Base-by-base conservation (phyloP, 2,329 filamentous ascomycete species). In the Phoma sp. region DNA sequence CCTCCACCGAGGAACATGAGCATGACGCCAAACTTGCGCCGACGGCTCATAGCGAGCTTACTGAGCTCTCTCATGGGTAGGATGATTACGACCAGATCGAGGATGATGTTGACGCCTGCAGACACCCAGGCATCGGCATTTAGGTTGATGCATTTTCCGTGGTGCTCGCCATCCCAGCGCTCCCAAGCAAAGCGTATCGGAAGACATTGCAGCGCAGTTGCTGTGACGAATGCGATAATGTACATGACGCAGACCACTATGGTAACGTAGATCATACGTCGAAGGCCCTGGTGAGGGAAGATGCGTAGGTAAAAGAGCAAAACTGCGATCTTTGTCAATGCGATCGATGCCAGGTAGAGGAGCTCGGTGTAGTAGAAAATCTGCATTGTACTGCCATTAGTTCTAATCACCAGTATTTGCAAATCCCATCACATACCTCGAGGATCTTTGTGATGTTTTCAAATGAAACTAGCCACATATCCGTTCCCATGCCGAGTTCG, bases 381-480 rank as follows among this genome's bases (percentile, higher is more conserved):
- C 27, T 29, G 27, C 3, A 29, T 29, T 10, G 10, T 12, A 29
- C 9, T 4, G 8, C 8, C 27, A 12, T 29, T 10, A 29, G 27
- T 29, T 12, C 4, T 1, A 12, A 10, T 29, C 3, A 9, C 10
- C 10, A 10, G 27, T 10, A 29, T 12, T 29, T 10, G 8, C 8
- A 29, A 29, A 1, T 71, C 10, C 7, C 6, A 35, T 22, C 8
- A 52, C 64, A 51, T 57, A 69, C 70, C 36, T 74, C 70, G 7
- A 76, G 65, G 25, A 85, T 81, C 1, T 64, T 61, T 7, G 76
- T 80, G 35, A 85, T 77, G n/a, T 76, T 70, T 0, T 75, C 64
- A 1, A 74, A 67, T 0, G 72, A 60, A 2, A 85, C 58, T 0
- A 78, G 79, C 82, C 81, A 85, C 25, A 84, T 76, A 51, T 85